Conservation (phyloP, 1,284 basidiomycete genomes). For the Ustilago curta region DNA sequence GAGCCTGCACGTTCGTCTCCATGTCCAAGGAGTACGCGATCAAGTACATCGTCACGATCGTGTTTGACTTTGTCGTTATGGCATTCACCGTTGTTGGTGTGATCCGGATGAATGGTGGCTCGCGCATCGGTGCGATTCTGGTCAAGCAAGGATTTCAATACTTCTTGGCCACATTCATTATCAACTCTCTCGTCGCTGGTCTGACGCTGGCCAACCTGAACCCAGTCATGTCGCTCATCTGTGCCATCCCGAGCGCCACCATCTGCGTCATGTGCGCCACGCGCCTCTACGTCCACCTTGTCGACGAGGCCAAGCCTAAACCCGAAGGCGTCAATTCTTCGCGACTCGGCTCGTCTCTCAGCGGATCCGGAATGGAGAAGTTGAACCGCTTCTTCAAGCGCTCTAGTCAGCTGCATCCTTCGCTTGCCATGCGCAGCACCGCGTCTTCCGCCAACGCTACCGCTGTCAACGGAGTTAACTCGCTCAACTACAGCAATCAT, state of each 20-base stretch:
- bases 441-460: conserved; percentile 8
- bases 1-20: conserved; percentile 34
- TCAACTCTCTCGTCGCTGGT: conserved; percentile 49
- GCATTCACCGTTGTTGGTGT: conserved; percentile 54
- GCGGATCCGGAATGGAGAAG: conserved; percentile 28
- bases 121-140: conserved; percentile 51
- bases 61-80: conserved; percentile 49
- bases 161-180: conserved; percentile 50
- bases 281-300: conserved; percentile 54
- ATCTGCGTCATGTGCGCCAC: conserved; percentile 53
- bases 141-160: conserved; percentile 58
- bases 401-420: conserved; percentile 15
- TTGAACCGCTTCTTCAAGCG: conserved; percentile 37
- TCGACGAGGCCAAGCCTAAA: conserved; percentile 45
- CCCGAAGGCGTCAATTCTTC: conserved; percentile 28
- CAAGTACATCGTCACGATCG: conserved; percentile 53
- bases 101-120: conserved; percentile 41
- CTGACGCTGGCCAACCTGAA: conserved; percentile 50
- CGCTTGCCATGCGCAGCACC: conserved; percentile 6
- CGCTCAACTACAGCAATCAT: conserved; percentile 20
- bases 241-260: conserved; percentile 47
- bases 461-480: conserved; percentile 3
- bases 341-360: conserved; percentile 18
- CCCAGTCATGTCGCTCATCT: conserved; percentile 55
- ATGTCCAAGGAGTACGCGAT: conserved; percentile 37